A percentile compares a stretch with the other conserved stretches of the same genome.
These are phyloP conservation scores for Colletotrichum acutatum DNA, from an alignment of 2,329 filamentous ascomycete genomes.

Conservation along the genomic window DNA sequence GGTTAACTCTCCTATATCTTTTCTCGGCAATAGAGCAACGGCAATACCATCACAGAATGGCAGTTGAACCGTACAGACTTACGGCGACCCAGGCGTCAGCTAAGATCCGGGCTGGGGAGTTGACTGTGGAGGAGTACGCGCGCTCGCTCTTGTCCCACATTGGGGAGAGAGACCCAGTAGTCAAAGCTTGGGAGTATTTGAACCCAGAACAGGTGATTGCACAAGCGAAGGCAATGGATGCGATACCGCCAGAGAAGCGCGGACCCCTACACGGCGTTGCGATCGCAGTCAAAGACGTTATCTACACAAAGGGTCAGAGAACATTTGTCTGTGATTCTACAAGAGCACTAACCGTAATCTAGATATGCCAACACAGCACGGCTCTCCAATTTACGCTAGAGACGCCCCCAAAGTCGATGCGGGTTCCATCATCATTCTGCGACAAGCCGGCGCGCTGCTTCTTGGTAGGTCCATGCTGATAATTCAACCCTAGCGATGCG, in stretches of 20 bases:
- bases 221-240: constrained; percentile 62
- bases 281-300: constrained; percentile 70
- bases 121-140: constrained; percentile 62
- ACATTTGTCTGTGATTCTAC: neutral
- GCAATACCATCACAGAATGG: neutral
- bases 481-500: neutral
- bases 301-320: constrained; percentile 61
- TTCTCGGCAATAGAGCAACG: too few relatives aligned
- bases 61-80: constrained; percentile 29
- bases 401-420: constrained; percentile 62
- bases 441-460: constrained; percentile 67
- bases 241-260: constrained; percentile 56
- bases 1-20: too few relatives aligned
- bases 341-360: neutral
- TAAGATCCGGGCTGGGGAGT: constrained; percentile 49
- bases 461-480: constrained; percentile 46
- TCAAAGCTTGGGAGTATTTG: constrained; percentile 63
- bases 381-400: constrained; percentile 64
- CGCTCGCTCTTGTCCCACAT: constrained; percentile 58
- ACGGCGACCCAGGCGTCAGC: constrained; percentile 55
- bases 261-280: constrained; percentile 68
- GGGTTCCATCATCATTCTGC: constrained; percentile 60
- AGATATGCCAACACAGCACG: constrained; percentile 68
- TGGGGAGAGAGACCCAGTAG: constrained; percentile 52
- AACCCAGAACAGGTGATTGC: constrained; percentile 57